Evolutionary conservation across 1,284 basidiomycete species (phyloP).

Genomic region (Coriolopsis trogii): DNA sequence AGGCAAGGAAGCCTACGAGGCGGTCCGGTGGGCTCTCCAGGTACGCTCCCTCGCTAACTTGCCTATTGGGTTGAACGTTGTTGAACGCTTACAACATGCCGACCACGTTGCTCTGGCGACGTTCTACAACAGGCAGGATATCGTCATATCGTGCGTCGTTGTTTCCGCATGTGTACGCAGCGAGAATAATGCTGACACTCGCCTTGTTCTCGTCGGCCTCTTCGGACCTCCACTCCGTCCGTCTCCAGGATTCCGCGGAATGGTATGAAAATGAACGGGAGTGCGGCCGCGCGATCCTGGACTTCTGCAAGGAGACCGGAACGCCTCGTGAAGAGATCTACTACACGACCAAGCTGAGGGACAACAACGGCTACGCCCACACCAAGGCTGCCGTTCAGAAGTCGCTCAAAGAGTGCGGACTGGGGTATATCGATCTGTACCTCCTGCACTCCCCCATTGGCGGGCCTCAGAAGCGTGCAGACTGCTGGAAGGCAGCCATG

Average conservation of each 20-base stretch:
- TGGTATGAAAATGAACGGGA: slow-evolving; percentile 76
- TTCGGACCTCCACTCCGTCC: slow-evolving; percentile 18
- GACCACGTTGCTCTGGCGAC: too few species aligned
- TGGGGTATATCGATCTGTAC: slow-evolving; percentile 70
- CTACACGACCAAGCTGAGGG: slow-evolving; percentile 71
- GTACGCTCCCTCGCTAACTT: slow-evolving; percentile 34
- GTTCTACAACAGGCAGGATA: slow-evolving; percentile 54
- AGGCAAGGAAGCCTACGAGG: slow-evolving; percentile 56
- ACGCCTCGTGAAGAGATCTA: slow-evolving; percentile 61
- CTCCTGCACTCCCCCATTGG: slow-evolving; percentile 69
- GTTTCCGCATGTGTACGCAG: background rate
- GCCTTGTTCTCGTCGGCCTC: too few species aligned
- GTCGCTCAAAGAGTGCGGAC: slow-evolving; percentile 55
- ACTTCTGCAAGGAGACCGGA: slow-evolving; percentile 50
- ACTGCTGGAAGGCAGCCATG: slow-evolving; percentile 59
- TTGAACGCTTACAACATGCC: too few species aligned
- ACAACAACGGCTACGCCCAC: slow-evolving; percentile 55
- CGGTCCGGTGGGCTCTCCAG: slow-evolving; percentile 66
- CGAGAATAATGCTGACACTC: slow-evolving; percentile 7
- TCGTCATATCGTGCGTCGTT: slow-evolving; percentile 59
- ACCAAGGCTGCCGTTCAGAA: slow-evolving; percentile 53
- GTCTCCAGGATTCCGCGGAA: slow-evolving; percentile 51
- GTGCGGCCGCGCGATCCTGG: slow-evolving; percentile 60
- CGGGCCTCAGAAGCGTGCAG: slow-evolving; percentile 50
- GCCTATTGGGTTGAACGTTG: background rate